These are phyloP conservation scores for Nannochloropsis granulata DNA, from an alignment of 108 stramenopile genomes.

Conservation along the genomic window DNA sequence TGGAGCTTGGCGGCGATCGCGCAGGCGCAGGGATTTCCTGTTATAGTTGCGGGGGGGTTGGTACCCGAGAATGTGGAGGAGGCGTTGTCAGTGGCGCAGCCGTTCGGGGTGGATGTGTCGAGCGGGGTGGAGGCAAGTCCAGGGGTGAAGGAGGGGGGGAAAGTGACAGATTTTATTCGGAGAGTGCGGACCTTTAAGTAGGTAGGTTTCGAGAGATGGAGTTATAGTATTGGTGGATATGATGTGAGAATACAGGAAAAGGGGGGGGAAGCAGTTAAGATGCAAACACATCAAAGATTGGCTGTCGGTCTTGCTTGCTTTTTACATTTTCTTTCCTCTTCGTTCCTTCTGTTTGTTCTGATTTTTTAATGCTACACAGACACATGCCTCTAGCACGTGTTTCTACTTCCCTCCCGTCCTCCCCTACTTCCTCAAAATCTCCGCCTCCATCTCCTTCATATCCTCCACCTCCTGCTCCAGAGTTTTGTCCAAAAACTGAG, in stretches of 20 bases:
- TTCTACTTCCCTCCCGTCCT: background rate
- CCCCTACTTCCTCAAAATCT: slow-evolving; percentile 8
- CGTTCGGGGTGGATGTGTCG: slow-evolving; percentile 87
- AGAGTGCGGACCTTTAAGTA: slow-evolving; percentile 36
- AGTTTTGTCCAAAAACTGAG: background rate
- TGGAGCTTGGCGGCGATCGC: slow-evolving; percentile 57
- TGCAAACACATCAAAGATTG: no score
- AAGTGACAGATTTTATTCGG: slow-evolving; percentile 56
- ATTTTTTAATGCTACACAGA: no score
- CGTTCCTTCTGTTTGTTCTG: no score
- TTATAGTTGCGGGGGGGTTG: slow-evolving; percentile 93
- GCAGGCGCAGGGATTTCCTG: slow-evolving; percentile 49
- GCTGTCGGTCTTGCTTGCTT: no score
- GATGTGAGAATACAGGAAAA: no score
- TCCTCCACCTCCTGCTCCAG: slow-evolving; percentile 25
- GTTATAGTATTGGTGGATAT: no score
- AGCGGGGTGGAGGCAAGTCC: slow-evolving; percentile 70
- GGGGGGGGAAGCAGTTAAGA: no score
- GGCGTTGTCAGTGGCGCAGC: slow-evolving; percentile 49
- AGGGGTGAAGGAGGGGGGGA: slow-evolving; percentile 67
- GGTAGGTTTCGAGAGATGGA: background rate
- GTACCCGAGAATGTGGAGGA: slow-evolving; percentile 62
- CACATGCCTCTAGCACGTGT: no score
- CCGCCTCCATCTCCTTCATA: slow-evolving; percentile 19
- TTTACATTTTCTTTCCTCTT: no score